Percentiles rank a stretch among this genome's conserved stretches.
Conservation (phyloP, 2,329 filamentous ascomycete species). For the Fulvia fulva region DNA sequence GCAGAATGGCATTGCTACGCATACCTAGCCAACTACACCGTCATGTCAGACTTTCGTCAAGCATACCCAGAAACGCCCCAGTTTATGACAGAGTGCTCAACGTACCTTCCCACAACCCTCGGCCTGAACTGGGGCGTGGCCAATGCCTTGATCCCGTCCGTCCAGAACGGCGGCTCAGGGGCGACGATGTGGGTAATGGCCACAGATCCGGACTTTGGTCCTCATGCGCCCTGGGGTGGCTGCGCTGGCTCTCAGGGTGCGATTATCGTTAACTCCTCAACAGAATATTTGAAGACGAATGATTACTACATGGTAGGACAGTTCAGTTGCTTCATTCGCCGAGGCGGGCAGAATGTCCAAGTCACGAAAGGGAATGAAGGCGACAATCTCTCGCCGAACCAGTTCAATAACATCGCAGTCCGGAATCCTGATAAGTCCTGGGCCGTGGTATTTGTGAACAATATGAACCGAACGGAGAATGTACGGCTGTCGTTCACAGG, state of each 20-base stretch:
- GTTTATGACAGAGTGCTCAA: constrained; percentile 51
- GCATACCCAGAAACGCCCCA: constrained; percentile 39
- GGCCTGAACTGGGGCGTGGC: constrained; percentile 20
- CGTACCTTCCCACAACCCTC: constrained; percentile 15
- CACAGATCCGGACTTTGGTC: constrained; percentile 43
- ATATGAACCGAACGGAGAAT: constrained; percentile 18
- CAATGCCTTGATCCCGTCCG: constrained; percentile 24
- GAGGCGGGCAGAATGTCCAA: constrained; percentile 19
- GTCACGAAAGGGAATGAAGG: constrained; percentile 19
- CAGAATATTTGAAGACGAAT: constrained; percentile 45
- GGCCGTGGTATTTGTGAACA: constrained; percentile 27
- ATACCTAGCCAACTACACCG: constrained; percentile 30
- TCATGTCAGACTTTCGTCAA: constrained; percentile 41
- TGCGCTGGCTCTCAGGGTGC: constrained; percentile 56
- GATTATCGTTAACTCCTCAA: constrained; percentile 62
- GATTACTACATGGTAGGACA: constrained; percentile 56
- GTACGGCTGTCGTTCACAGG: constrained; percentile 22
- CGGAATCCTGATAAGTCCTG: constrained; percentile 24
- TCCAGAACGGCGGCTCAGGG: constrained; percentile 47
- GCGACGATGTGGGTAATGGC: constrained; percentile 46
- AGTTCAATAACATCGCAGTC: constrained; percentile 22
- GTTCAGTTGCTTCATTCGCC: constrained; percentile 34
- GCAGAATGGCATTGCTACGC: constrained; percentile 41
- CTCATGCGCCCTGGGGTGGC: constrained; percentile 40
- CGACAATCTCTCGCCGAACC: constrained; percentile 6